Percentiles rank a stretch among this genome's conserved stretches.
These are phyloP conservation scores for Aspergillus sp. DNA, from an alignment of 2,329 filamentous ascomycete species.

Conservation along the genomic window DNA sequence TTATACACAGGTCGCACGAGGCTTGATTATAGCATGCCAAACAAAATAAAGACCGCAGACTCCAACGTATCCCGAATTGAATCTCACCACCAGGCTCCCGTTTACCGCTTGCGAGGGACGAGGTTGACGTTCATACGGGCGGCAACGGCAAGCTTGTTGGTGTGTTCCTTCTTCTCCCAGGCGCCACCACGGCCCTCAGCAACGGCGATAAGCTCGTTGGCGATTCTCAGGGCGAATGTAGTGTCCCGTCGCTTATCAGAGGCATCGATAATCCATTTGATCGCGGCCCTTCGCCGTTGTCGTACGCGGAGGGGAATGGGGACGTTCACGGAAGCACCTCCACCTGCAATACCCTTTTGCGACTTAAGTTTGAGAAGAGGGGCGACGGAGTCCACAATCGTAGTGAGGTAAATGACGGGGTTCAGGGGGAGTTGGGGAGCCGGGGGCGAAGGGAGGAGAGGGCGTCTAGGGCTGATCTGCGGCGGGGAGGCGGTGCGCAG, in stretches of 20 bases:
- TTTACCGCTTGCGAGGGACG: not conserved
- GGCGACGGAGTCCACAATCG: conserved; percentile 89
- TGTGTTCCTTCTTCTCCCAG: conserved; percentile 75
- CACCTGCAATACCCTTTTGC: conserved; percentile 76
- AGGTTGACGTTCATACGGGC: conserved; percentile 68
- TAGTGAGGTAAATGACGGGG: conserved; percentile 82
- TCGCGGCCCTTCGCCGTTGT: conserved; percentile 74
- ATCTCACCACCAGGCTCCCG: not conserved
- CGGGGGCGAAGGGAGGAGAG: conserved; percentile 67
- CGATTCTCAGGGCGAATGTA: conserved; percentile 74
- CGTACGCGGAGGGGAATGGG: conserved; percentile 73
- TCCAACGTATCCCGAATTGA: not conserved
- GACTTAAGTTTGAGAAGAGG: conserved; percentile 79
- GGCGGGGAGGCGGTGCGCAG: conserved; percentile 84
- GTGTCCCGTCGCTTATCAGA: conserved; percentile 74
- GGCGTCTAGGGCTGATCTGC: conserved; percentile 65
- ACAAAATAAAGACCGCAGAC: not conserved
- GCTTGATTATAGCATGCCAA: not conserved
- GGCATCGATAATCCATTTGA: conserved; percentile 86
- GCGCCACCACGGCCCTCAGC: conserved; percentile 80
- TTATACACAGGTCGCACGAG: not conserved
- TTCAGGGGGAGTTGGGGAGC: conserved; percentile 80
- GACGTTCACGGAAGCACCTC: conserved; percentile 79
- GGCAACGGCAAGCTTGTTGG: conserved; percentile 80
- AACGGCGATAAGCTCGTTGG: conserved; percentile 81